phyloP scores from a whole-genome alignment of 805 yeast species.

The Cyberlindnera misumaiensis region DNA sequence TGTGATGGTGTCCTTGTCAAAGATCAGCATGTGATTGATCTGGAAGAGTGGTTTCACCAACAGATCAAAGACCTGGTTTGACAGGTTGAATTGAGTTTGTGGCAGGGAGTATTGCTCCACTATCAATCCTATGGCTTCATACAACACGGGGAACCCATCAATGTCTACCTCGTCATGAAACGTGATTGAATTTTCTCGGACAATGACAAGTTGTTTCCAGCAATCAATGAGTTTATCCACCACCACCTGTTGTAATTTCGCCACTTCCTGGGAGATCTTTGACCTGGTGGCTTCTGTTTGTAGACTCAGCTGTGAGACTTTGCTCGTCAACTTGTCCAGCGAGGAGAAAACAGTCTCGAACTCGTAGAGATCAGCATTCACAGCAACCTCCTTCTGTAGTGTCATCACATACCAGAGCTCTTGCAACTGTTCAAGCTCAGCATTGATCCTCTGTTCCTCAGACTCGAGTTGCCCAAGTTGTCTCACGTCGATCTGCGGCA shows the following conservation, averaged over 20 bases:
- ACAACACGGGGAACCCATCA: conserved; percentile 13
- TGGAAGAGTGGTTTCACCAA: conserved; percentile 10
- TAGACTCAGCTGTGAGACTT: conserved; percentile 5
- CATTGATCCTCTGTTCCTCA: conserved; percentile 12
- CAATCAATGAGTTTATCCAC: conserved; percentile 3
- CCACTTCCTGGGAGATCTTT: conserved; percentile 6
- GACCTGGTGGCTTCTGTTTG: conserved; percentile 6
- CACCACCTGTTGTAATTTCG: conserved; percentile 3
- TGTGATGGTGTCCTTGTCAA: conserved; percentile 6
- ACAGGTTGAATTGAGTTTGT: conserved; percentile 9
- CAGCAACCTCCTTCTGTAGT: conserved; percentile 18
- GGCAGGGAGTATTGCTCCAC: conserved; percentile 6
- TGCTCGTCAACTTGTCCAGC: conserved; percentile 12
- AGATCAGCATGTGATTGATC: background rate
- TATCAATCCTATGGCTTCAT: conserved; percentile 9
- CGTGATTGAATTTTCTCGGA: conserved; percentile 4
- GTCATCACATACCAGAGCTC: conserved; percentile 20
- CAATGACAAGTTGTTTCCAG: conserved; percentile 13
- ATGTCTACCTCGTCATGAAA: conserved; percentile 15
- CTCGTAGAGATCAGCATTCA: conserved; percentile 20
- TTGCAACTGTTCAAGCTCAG: conserved; percentile 15
- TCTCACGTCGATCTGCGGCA: conserved; percentile 5
- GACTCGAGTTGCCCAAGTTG: conserved; percentile 16
- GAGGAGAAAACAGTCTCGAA: conserved; percentile 19
- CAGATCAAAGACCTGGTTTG: conserved; percentile 12